Base-by-base conservation (phyloP, 306 rosid species). In the Crotalaria pallida region DNA sequence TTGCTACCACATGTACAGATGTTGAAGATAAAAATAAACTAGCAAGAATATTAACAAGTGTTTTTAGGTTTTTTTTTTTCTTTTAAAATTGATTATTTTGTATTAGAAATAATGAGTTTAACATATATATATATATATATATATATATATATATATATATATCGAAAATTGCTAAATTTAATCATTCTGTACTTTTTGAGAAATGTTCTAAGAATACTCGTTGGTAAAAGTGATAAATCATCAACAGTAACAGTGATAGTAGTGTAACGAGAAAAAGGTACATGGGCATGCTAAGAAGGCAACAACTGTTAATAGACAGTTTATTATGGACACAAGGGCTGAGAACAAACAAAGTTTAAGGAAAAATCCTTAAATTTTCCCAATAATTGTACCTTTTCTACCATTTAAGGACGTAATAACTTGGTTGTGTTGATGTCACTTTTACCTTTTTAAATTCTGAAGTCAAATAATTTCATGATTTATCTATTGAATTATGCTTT, bases 261-360 rank as follows among this genome's bases (percentile, higher is more conserved):
- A 23, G 73, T 23, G 18, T 36, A 29, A 38, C 3, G 62, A 65
- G 58, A 51, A 53, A 69, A 43, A 51, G 12, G 62, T 67, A 68
- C 65, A 56, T 67, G 80, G 50, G 24, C 48, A 78, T 73, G 86
- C 68, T 18, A 12, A 47, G 69, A 60, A 67, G 67, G 68, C 68
- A 76, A 76, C 80, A 87, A 73, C 81, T 81, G 86, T 68, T 64
- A 15, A 6, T 8, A 22, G 75, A 76, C 81, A 75, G 64, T 69
- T 69, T 77, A 77, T 77, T 80, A n/a, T 84, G 72, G 73, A 56
- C 11, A 56, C 11, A 9, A 27, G 84, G n/a, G 80, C 77, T 15
- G 53, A 49, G 12, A 53, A 40, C 61, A 53, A 78, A 29, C 23
- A 34, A 18, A 16, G 24, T 58, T 67, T 11, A 17, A 22, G 1